Conservation (phyloP, 345 rosid genomes). For the Camelina sativa region DNA sequence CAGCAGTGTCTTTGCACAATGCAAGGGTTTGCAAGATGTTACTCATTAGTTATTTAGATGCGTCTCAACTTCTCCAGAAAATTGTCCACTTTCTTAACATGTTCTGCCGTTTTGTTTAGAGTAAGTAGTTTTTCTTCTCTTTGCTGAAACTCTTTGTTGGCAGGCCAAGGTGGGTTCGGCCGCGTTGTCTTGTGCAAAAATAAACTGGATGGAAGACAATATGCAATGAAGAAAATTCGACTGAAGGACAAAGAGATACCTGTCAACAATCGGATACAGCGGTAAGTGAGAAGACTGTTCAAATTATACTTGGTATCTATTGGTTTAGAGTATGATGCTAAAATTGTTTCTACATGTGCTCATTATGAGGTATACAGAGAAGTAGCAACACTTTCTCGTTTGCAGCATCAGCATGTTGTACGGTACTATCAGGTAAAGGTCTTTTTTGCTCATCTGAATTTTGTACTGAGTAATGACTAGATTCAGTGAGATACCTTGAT, state of each 20-base stretch:
- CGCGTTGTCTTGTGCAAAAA: conserved; percentile 94
- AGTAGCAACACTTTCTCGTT: conserved; percentile 95
- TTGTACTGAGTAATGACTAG: conserved; percentile 30
- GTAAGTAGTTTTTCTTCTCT: conserved; percentile 17
- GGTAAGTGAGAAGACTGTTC: conserved; percentile 51
- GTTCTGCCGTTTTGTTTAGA: conserved; percentile 5
- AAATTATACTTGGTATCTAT: conserved; percentile 5
- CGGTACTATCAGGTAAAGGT: conserved; percentile 91
- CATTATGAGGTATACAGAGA: conserved; percentile 66
- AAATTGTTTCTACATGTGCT: conserved; percentile 31
- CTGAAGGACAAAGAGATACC: conserved; percentile 87
- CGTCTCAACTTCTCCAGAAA: conserved; percentile 19
- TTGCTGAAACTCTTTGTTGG: conserved; percentile 32
- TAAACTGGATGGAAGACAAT: conserved; percentile 97
- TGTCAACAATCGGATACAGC: conserved; percentile 70
- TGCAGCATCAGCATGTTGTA: conserved; percentile 99
- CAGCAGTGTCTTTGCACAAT: conserved; percentile 8
- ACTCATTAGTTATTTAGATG: neutral
- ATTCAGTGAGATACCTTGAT: conserved; percentile 6
- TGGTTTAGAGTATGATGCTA: conserved; percentile 33
- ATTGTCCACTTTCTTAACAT: too few species aligned
- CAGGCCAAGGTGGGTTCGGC: conserved; percentile 98
- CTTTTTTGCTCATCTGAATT: conserved; percentile 23
- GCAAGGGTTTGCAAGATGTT: conserved; percentile 9
- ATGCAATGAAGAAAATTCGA: conserved; percentile 95